Evolutionary conservation across 2,329 filamentous ascomycete species (phyloP).

Genomic region (Rachicladosporium sp.): DNA sequence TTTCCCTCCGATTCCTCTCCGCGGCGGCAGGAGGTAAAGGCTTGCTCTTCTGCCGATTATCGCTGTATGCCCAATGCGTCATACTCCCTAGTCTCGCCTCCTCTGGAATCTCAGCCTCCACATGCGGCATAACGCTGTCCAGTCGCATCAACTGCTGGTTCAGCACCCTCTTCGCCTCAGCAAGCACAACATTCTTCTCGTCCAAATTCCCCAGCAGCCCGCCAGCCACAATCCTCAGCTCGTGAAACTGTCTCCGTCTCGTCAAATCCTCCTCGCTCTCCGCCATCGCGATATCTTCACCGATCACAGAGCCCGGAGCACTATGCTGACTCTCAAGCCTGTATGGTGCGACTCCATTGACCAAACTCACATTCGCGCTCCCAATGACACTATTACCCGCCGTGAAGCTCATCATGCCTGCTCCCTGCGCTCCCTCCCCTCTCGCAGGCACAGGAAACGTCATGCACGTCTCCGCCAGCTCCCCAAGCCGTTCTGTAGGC

Average conservation of each 20-base stretch:
- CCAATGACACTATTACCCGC: slow-evolving; percentile 28
- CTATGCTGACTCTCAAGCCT: slow-evolving; percentile 10
- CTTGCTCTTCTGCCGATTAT: slow-evolving; percentile 49
- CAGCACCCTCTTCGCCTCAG: slow-evolving; percentile 81
- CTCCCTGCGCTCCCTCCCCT: slow-evolving; percentile 7
- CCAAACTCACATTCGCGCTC: slow-evolving; percentile 26
- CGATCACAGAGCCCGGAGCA: slow-evolving; percentile 13
- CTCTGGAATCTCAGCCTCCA: slow-evolving; percentile 83
- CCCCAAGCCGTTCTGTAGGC: slow-evolving; percentile 69
- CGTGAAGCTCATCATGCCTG: slow-evolving; percentile 23
- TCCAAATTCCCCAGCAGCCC: slow-evolving; percentile 84
- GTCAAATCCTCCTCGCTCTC: slow-evolving; percentile 39
- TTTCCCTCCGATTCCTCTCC: slow-evolving; percentile 67
- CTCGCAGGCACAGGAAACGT: slow-evolving; percentile 32
- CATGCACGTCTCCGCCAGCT: slow-evolving; percentile 55
- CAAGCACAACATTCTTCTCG: slow-evolving; percentile 94
- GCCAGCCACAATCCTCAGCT: slow-evolving; percentile 64
- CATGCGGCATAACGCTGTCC: slow-evolving; percentile 74
- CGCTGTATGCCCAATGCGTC: slow-evolving; percentile 90
- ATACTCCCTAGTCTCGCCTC: slow-evolving; percentile 86
- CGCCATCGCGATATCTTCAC: slow-evolving; percentile 14
- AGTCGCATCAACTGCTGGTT: slow-evolving; percentile 74
- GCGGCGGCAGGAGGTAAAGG: slow-evolving; percentile 38
- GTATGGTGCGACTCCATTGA: slow-evolving; percentile 21
- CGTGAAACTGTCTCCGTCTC: slow-evolving; percentile 44